Conservation (phyloP, 2,329 filamentous ascomycete genomes). For the Penicillium sp. region DNA sequence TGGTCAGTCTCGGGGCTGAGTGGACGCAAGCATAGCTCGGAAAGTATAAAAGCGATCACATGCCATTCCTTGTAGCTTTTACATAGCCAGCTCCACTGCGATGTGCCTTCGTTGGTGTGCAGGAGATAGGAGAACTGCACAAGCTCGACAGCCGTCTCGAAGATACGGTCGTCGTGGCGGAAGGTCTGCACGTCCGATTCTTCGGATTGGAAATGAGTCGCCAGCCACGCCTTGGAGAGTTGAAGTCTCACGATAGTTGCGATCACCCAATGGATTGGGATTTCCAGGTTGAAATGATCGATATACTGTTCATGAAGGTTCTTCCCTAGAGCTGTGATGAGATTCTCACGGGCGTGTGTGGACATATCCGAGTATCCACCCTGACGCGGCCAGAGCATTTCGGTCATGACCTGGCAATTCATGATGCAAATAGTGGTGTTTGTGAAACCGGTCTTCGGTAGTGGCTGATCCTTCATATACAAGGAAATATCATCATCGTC, state of each 20-base stretch:
- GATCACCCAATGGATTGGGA: slow-evolving; percentile 59
- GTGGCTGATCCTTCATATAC: slow-evolving; percentile 11
- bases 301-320: slow-evolving; percentile 23
- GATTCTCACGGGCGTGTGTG: slow-evolving; percentile 13
- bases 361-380: neutral
- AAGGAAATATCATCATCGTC: slow-evolving; percentile 23
- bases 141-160: slow-evolving; percentile 63
- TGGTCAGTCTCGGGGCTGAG: slow-evolving; percentile 18
- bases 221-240: slow-evolving; percentile 66
- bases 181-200: neutral
- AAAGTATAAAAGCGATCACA: slow-evolving; percentile 54
- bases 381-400: slow-evolving; percentile 13
- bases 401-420: slow-evolving; percentile 14
- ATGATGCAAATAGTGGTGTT: slow-evolving; percentile 28
- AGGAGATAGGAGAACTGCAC: slow-evolving; percentile 63
- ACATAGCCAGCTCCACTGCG: slow-evolving; percentile 58
- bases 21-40: slow-evolving; percentile 47
- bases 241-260: slow-evolving; percentile 63
- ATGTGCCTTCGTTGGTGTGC: slow-evolving; percentile 54
- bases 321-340: slow-evolving; percentile 29
- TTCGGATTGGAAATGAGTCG: slow-evolving; percentile 12
- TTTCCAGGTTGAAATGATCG: slow-evolving; percentile 37
- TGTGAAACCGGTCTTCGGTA: slow-evolving; percentile 15
- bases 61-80: slow-evolving; percentile 58
- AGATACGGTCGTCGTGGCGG: slow-evolving; percentile 54